phyloP scores from a whole-genome alignment of 768 basidiomycete genomes.

The Megacollybia marginata region DNA sequence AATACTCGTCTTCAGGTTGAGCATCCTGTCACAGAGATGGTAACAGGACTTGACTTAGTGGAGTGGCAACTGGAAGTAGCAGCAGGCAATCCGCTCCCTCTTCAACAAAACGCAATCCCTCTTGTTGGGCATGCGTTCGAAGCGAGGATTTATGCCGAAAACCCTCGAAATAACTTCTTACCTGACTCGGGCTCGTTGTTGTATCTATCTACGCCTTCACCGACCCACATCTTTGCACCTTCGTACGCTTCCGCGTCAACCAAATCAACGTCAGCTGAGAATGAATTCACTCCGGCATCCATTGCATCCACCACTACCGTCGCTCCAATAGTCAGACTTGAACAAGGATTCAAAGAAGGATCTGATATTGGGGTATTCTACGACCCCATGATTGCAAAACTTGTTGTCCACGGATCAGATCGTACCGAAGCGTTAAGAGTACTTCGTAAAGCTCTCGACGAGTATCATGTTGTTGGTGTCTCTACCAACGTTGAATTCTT shows the following conservation, averaged over 20 bases:
- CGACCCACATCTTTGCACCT: constrained; percentile 63
- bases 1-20: constrained; percentile 84
- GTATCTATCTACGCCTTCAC: constrained; percentile 73
- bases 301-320: constrained; percentile 26
- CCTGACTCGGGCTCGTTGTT: constrained; percentile 83
- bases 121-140: constrained; percentile 92
- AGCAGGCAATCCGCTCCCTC: constrained; percentile 78
- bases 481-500: constrained; percentile 91
- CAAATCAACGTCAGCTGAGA: constrained; percentile 9
- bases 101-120: constrained; percentile 71
- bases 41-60: constrained; percentile 89
- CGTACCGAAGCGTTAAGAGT: constrained; percentile 78
- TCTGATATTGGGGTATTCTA: constrained; percentile 83
- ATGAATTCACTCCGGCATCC: constrained; percentile 22
- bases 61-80: constrained; percentile 95
- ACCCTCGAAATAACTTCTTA: constrained; percentile 87
- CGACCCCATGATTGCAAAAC: constrained; percentile 89
- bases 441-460: constrained; percentile 72
- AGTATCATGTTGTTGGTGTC: constrained; percentile 88
- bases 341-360: constrained; percentile 81
- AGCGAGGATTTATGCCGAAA: constrained; percentile 93
- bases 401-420: constrained; percentile 82
- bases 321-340: constrained; percentile 70
- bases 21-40: constrained; percentile 92
- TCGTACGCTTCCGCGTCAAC: constrained; percentile 17